Percentiles rank a stretch among this genome's conserved stretches.
These are phyloP conservation scores for Gypsophila paniculata DNA, from an alignment of 179 eudicot genomes.

Conservation along the genomic window DNA sequence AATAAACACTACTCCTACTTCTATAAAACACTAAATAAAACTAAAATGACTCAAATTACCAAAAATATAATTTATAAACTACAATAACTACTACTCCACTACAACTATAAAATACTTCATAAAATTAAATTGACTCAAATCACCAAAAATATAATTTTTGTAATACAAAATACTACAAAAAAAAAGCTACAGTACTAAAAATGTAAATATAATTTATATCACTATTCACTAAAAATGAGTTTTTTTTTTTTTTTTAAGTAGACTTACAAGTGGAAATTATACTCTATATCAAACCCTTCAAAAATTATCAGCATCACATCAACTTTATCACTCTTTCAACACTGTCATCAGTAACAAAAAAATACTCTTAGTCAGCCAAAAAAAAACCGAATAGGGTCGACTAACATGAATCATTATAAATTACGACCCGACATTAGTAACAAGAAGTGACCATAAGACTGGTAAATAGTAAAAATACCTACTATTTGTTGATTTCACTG, in stretches of 20 bases:
- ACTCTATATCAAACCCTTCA: conserved; percentile 18
- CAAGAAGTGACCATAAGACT: not conserved
- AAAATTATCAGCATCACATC: conserved; percentile 20
- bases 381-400: not conserved
- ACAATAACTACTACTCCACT: too few species aligned
- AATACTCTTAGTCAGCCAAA: too few species aligned
- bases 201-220: too few species aligned
- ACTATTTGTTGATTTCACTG: conserved; percentile 12
- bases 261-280: conserved; percentile 13
- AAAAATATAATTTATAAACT: not conserved
- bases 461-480: conserved; percentile 6
- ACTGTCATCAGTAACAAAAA: conserved; percentile 11
- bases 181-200: too few species aligned
- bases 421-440: too few species aligned
- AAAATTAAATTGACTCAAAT: not conserved
- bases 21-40: not conserved
- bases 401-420: conserved; percentile 9
- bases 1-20: too few species aligned
- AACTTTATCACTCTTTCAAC: conserved; percentile 9
- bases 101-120: not conserved
- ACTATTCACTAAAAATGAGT: too few species aligned
- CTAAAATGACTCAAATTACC: not conserved
- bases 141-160: not conserved
- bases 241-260: not conserved
- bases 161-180: too few species aligned